A percentile compares a stretch with the other conserved stretches of the same genome.
Conservation (phyloP, 2,329 filamentous ascomycete genomes). For the Amauroascus niger region DNA sequence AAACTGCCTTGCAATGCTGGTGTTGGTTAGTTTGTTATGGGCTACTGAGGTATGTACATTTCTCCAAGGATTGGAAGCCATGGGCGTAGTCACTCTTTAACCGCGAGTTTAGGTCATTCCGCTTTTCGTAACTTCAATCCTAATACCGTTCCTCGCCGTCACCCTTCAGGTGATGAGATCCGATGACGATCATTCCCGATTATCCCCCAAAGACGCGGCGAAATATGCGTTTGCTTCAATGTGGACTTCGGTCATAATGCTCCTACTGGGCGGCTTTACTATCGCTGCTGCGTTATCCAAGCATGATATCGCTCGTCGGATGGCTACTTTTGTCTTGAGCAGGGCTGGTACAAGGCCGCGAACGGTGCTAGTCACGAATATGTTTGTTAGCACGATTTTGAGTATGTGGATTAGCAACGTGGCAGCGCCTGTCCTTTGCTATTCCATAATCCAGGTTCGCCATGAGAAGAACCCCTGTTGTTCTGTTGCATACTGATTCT, state of each 20-base stretch:
- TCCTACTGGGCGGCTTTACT: constrained; percentile 89
- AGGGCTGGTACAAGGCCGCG: constrained; percentile 87
- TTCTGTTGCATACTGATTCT: not conserved
- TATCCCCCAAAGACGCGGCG: constrained; percentile 72
- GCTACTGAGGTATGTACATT: constrained; percentile 66
- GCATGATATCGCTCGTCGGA: constrained; percentile 93
- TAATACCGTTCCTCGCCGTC: constrained; percentile 89
- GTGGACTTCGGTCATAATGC: constrained; percentile 99
- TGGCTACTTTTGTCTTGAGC: constrained; percentile 90
- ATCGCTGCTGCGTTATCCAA: constrained; percentile 92
- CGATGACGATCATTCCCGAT: constrained; percentile 58
- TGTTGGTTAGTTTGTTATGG: constrained; percentile 92
- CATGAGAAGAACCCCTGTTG: not conserved
- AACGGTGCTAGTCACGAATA: constrained; percentile 88
- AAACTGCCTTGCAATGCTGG: constrained; percentile 85
- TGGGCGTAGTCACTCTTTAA: not conserved
- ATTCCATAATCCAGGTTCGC: constrained; percentile 82
- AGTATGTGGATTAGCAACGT: constrained; percentile 99
- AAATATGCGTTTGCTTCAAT: constrained; percentile 83
- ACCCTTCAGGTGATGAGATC: constrained; percentile 73
- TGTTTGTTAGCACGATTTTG: constrained; percentile 95
- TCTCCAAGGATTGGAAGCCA: not conserved
- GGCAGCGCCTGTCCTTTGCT: constrained; percentile 90
- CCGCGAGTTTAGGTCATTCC: constrained; percentile 61
- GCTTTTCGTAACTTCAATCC: constrained; percentile 86